These are phyloP conservation scores for Closterium sp. DNA, from an alignment of 139 green algal genomes.

Conservation along the genomic window DNA sequence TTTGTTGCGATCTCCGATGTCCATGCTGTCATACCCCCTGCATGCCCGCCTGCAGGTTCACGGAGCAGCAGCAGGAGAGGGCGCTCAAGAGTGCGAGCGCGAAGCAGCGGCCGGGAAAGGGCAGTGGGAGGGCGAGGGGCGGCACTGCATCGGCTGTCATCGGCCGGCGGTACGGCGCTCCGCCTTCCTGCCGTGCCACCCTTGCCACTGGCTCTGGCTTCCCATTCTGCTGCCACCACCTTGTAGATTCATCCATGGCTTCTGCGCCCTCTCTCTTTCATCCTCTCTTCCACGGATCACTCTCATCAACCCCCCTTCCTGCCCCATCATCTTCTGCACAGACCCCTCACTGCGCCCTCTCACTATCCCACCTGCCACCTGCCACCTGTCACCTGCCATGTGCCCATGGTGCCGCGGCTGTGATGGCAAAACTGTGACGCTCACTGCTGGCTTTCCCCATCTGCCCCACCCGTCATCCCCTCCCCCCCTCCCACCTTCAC, in stretches of 20 bases:
- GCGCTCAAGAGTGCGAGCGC: neutral
- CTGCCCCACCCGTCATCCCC: neutral
- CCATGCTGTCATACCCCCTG: neutral
- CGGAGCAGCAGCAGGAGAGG: neutral
- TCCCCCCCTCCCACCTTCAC: neutral
- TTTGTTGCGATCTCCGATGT: neutral
- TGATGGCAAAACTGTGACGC: too few species aligned
- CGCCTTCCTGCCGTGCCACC: neutral
- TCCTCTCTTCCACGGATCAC: too few species aligned
- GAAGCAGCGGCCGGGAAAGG: neutral
- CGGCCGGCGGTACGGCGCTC: neutral
- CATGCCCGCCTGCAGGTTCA: neutral
- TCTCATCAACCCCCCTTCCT: neutral
- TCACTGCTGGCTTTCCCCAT: too few species aligned
- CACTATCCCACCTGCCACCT: too few species aligned
- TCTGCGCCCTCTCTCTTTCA: too few species aligned
- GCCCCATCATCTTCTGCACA: neutral
- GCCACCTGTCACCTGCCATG: too few species aligned
- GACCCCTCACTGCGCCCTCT: too few species aligned
- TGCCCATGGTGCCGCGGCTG: too few species aligned
- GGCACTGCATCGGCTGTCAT: neutral
- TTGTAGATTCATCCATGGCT: neutral
- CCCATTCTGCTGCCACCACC: neutral
- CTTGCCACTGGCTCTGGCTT: neutral
- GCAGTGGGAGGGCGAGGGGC: neutral